Evolutionary conservation across 306 rosid genomes (phyloP), one percentile per base, ranked within the genome.

Genomic region (Trichosanthes truncata): DNA sequence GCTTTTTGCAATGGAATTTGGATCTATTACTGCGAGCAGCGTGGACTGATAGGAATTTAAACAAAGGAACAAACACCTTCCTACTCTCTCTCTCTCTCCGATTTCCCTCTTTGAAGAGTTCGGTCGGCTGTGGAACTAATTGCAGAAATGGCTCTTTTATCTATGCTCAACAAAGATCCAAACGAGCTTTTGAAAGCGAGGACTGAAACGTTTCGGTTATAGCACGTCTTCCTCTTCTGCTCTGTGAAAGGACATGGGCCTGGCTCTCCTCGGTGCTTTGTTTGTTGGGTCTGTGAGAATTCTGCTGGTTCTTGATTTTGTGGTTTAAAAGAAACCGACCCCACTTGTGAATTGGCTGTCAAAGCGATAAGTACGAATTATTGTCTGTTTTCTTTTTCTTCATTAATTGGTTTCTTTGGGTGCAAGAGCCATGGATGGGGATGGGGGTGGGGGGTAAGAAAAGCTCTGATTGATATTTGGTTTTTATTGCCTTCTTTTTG

Each of bases 311-410:
- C 56, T 56, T 77, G 51, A 53, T 56, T 45, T 26, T 77, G 80
- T 77, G 80, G 80, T 59, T 31, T 52, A 33, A 52, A 74, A 4
- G 63, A 20, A 74, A 31, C 68, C 14, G 80, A 77, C 80, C 80
- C 80, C 65, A 53, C 66, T 56, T 23, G 25, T 35, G 72, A 77
- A 56, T 40, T 77, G 43, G 71, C 80, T 59, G 71, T 57, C 72
- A 25, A n/a, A 59, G 55, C 31, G 71, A 59, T 77, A 59, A 59
- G 55, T 77, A 59, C 55, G 72, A 77, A 56, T 59, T 77, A 9
- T 77, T 77, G 80, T 77, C 71, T 77, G 41, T 60, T 38, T 77
- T 77, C 55, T 69, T 77, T 43, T 36, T 40, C 53, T 23, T 60
- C 69, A 38, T 55, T 57, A 10, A 41, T 77, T 77, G 36, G 8